phyloP scores from a whole-genome alignment of 768 basidiomycete species.

The Pisolithus microcarpus region DNA sequence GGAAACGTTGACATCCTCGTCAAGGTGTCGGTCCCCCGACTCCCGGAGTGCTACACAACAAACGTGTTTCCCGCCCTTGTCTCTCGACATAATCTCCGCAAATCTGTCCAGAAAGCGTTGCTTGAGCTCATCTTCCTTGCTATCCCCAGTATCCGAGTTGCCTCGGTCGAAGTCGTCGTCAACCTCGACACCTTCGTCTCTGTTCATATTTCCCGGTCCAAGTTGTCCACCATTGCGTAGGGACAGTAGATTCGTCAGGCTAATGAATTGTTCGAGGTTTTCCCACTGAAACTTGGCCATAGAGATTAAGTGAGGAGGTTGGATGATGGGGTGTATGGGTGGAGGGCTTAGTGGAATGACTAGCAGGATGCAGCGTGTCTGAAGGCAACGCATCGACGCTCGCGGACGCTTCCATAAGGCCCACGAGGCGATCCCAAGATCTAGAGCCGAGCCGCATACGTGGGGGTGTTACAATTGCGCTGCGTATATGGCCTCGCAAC shows the following conservation, averaged over 20 bases:
- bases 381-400: background rate
- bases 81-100: background rate
- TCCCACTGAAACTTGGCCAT: slow-evolving; percentile 1
- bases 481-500: too few species aligned
- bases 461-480: too few species aligned
- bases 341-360: background rate
- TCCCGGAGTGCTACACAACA: slow-evolving; percentile 1
- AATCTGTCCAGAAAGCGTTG: slow-evolving; percentile 1
- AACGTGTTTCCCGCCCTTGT: background rate
- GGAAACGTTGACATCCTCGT: background rate
- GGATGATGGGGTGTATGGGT: background rate
- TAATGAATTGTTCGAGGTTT: slow-evolving; percentile 2
- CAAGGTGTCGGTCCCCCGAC: background rate
- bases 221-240: slow-evolving; percentile 1
- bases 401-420: too few species aligned
- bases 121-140: slow-evolving; percentile 1
- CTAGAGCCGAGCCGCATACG: too few species aligned
- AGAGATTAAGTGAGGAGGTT: too few species aligned
- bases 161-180: slow-evolving; percentile 12
- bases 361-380: too few species aligned
- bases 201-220: background rate
- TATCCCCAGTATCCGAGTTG: background rate
- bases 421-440: too few species aligned
- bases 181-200: background rate
- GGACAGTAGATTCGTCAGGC: background rate